These are phyloP conservation scores for Myxozyma vanderwaltii DNA, from an alignment of 805 yeast species.

Conservation along the genomic window DNA sequence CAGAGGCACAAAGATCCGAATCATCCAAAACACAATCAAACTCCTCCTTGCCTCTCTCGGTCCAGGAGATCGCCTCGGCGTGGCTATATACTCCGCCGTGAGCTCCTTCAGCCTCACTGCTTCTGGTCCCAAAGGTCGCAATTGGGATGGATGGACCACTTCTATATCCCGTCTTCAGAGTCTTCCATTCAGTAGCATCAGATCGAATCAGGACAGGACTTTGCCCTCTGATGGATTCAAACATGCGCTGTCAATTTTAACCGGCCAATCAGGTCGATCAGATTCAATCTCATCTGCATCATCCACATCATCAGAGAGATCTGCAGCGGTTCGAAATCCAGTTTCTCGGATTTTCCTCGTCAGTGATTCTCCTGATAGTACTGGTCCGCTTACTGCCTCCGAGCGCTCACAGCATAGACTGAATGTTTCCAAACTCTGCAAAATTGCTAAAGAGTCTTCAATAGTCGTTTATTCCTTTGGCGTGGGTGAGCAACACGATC, in stretches of 20 bases:
- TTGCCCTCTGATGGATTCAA: constrained; percentile 8
- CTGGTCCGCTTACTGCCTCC: not conserved
- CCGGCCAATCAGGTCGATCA: not conserved
- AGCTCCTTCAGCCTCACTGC: constrained; percentile 9
- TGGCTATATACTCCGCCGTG: constrained; percentile 14
- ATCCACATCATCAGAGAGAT: not conserved
- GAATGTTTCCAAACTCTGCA: constrained; percentile 2
- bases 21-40: constrained; percentile 15
- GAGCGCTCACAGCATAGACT: not conserved
- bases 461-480: constrained; percentile 36
- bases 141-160: constrained; percentile 23
- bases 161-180: constrained; percentile 6
- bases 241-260: constrained; percentile 18
- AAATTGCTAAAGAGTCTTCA: not conserved
- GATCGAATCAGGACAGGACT: not conserved
- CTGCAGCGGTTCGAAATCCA: constrained; percentile 1
- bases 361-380: constrained; percentile 6
- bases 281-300: not conserved
- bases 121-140: constrained; percentile 9
- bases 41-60: constrained; percentile 13
- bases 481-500: constrained; percentile 31
- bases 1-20: not conserved
- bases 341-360: constrained; percentile 10
- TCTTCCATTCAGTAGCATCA: not conserved
- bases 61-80: constrained; percentile 15